phyloP scores from a whole-genome alignment of 1,284 basidiomycete genomes.

The Marasmius oreades region DNA sequence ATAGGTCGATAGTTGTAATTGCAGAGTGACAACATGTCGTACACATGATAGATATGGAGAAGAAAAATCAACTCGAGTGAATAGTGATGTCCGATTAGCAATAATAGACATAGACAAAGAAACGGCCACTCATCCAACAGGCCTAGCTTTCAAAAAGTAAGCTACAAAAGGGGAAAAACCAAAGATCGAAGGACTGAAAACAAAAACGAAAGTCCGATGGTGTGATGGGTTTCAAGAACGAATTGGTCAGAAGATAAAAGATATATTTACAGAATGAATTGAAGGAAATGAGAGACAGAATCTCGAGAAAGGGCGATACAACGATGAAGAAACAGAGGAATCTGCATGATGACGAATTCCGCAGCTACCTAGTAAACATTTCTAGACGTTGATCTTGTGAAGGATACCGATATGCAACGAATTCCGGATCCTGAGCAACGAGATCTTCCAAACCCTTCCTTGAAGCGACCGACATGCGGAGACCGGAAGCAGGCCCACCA shows the following conservation, averaged over 20 bases:
- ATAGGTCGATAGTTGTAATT: neutral
- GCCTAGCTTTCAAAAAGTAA: neutral
- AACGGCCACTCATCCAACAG: neutral
- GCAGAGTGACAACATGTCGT: neutral
- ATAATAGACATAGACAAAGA: neutral
- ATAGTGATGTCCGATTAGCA: neutral
- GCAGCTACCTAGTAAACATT: constrained; percentile 30
- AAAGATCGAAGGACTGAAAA: neutral
- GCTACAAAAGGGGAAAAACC: neutral
- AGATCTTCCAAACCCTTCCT: constrained; percentile 69
- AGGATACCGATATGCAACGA: constrained; percentile 81
- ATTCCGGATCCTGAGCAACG: constrained; percentile 76
- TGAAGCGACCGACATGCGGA: constrained; percentile 57
- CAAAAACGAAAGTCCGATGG: neutral
- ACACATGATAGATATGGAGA: neutral
- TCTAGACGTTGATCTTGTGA: constrained; percentile 64
- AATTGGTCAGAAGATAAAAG: neutral
- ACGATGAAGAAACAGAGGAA: neutral
- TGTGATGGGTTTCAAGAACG: neutral
- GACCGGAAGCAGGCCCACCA: constrained; percentile 24
- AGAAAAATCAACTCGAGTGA: neutral
- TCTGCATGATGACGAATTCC: neutral
- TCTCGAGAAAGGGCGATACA: neutral
- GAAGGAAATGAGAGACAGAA: neutral
- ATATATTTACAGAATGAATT: neutral